Evolutionary conservation across 805 yeast genomes (phyloP).

Genomic region (Kluyveromyces starmeri): DNA sequence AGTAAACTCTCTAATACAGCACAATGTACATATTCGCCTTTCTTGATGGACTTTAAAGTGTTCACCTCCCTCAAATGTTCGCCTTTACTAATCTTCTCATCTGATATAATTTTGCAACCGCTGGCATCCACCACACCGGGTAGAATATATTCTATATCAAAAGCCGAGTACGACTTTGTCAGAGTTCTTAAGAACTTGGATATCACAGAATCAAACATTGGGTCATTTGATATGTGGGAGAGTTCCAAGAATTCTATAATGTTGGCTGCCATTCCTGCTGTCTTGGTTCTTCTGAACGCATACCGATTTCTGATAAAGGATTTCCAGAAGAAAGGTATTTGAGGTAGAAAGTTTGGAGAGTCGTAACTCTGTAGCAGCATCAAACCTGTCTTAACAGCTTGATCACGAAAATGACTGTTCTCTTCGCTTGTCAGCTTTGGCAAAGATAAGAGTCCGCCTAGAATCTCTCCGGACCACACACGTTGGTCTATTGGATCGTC

Average conservation of each 20-base stretch:
- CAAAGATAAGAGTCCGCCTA: conserved; percentile 1
- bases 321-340: conserved; percentile 37
- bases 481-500: conserved; percentile 1
- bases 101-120: conserved; percentile 35
- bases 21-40: conserved; percentile 29
- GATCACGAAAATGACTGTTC: conserved; percentile 7
- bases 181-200: conserved; percentile 36
- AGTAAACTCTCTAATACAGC: neutral
- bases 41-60: conserved; percentile 31
- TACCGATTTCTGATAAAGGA: conserved; percentile 30
- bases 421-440: neutral
- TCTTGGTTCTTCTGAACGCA: conserved; percentile 29
- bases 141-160: conserved; percentile 35
- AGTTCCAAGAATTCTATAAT: conserved; percentile 45
- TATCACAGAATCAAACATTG: conserved; percentile 42
- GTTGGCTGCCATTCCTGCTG: conserved; percentile 43
- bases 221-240: conserved; percentile 41
- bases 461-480: conserved; percentile 2
- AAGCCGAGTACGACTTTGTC: conserved; percentile 28
- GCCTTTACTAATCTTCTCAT: conserved; percentile 26
- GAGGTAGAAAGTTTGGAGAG: conserved; percentile 49
- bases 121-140: conserved; percentile 41
- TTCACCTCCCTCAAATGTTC: conserved; percentile 27
- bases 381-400: conserved; percentile 40
- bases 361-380: conserved; percentile 47